A percentile compares a stretch with the other conserved stretches of the same genome.
phyloP scores from a whole-genome alignment of 2,329 filamentous ascomycete genomes.

The Pseudomassariella vexata region DNA sequence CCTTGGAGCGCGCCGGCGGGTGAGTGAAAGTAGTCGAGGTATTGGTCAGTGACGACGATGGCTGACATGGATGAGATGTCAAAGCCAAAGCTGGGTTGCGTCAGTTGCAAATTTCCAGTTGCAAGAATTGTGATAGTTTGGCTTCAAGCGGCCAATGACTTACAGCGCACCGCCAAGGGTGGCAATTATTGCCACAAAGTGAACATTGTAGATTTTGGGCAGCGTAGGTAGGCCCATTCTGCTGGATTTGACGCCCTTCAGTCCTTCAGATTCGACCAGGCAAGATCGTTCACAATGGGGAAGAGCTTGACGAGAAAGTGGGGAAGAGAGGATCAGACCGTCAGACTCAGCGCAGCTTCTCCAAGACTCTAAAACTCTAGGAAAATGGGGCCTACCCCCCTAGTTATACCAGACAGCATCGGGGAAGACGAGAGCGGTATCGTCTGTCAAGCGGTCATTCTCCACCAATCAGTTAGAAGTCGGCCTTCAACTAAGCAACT shows the following conservation, averaged over 20 bases:
- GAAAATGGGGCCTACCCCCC: no score
- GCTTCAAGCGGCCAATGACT: conserved; percentile 10
- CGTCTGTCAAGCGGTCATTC: no score
- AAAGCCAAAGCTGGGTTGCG: conserved; percentile 46
- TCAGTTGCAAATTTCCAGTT: no score
- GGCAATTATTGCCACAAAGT: conserved; percentile 45
- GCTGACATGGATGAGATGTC: conserved; percentile 54
- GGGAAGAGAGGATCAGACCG: no score
- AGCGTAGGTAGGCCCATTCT: conserved; percentile 16
- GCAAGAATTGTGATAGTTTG: conserved; percentile 1
- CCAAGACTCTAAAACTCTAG: no score
- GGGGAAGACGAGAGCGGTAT: no score
- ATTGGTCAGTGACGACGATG: conserved; percentile 46
- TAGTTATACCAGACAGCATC: no score
- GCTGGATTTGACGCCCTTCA: not conserved
- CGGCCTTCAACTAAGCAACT: not conserved
- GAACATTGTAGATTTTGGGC: conserved; percentile 48
- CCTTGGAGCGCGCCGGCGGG: conserved; percentile 41
- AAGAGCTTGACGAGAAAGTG: not conserved
- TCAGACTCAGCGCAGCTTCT: no score
- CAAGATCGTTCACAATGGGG: not conserved
- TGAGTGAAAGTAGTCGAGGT: conserved; percentile 45
- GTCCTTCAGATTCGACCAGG: not conserved
- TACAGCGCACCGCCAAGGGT: conserved; percentile 45
- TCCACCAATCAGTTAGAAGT: not conserved